These are phyloP conservation scores for Diutina mesorugosa DNA, from an alignment of 1,139 yeast genomes.

Conservation along the genomic window DNA sequence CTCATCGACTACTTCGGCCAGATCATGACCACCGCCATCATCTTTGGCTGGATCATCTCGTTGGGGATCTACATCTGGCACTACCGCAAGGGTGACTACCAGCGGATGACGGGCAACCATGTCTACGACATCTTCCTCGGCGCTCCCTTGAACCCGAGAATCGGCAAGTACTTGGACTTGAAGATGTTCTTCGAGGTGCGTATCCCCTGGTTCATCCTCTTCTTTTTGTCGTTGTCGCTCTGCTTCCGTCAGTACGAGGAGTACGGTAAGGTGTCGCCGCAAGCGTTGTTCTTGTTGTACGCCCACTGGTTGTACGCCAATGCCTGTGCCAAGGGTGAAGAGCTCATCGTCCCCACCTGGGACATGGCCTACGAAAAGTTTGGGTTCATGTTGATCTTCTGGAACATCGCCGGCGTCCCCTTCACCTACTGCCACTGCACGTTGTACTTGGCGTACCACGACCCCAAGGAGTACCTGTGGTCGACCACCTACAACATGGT, in stretches of 20 bases:
- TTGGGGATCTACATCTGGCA: slow-evolving; percentile 48
- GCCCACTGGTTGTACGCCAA: slow-evolving; percentile 95
- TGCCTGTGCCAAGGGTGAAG: slow-evolving; percentile 97
- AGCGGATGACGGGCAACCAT: slow-evolving; percentile 84
- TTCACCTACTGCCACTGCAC: slow-evolving; percentile 95
- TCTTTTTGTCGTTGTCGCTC: slow-evolving; percentile 65
- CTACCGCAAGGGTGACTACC: slow-evolving; percentile 57
- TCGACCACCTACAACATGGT: slow-evolving; percentile 43
- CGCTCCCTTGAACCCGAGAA: slow-evolving; percentile 90
- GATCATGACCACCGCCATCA: slow-evolving; percentile 83
- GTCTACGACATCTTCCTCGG: slow-evolving; percentile 94
- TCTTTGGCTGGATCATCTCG: slow-evolving; percentile 61
- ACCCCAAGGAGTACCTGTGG: slow-evolving; percentile 74
- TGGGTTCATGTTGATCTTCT: slow-evolving; percentile 94
- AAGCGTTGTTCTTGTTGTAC: slow-evolving; percentile 56
- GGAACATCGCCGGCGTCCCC: slow-evolving; percentile 99
- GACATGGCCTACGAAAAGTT: slow-evolving; percentile 98
- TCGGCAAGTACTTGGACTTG: slow-evolving; percentile 75
- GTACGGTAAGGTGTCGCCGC: slow-evolving; percentile 72
- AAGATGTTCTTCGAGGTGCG: slow-evolving; percentile 97
- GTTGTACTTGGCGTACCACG: slow-evolving; percentile 65
- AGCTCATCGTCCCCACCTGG: slow-evolving; percentile 94
- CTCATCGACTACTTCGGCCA: slow-evolving; percentile 69
- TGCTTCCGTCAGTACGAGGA: slow-evolving; percentile 67
- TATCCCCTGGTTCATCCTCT: slow-evolving; percentile 89